Conservation (phyloP, 2,329 filamentous ascomycete genomes). For the Alternaria dauci region DNA sequence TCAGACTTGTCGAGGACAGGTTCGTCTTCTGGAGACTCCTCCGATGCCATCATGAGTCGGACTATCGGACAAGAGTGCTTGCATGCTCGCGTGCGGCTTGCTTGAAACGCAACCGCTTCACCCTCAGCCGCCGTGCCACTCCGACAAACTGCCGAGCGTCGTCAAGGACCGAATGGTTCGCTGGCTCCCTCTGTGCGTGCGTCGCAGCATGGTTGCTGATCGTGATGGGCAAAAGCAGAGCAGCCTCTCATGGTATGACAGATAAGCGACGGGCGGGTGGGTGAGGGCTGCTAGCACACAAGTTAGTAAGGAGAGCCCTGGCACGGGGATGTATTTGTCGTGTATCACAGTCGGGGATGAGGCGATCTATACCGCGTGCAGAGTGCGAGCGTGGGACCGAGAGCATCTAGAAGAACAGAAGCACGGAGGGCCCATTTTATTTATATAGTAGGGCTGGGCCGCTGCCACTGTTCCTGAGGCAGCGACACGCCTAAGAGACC, state of each 20-base stretch:
- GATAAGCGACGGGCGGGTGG: conserved; percentile 16
- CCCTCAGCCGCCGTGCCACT: conserved; percentile 2
- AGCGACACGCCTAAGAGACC: not conserved
- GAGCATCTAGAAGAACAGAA: conserved; percentile 4
- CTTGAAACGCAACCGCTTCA: conserved; percentile 17
- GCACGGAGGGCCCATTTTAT: conserved; percentile 9
- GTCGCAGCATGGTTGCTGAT: conserved; percentile 4
- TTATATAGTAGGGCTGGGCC: conserved; percentile 19
- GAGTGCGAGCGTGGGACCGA: not conserved
- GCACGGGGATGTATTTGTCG: conserved; percentile 5
- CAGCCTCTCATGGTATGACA: conserved; percentile 31
- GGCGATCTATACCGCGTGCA: conserved; percentile 4
- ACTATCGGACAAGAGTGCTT: not conserved
- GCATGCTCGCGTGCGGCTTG: not conserved
- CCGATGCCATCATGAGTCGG: conserved; percentile 2
- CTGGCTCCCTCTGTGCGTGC: not conserved
- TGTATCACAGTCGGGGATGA: conserved; percentile 6
- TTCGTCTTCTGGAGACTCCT: not conserved
- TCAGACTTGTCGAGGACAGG: not conserved
- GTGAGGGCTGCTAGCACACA: conserved; percentile 21
- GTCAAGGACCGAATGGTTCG: conserved; percentile 1
- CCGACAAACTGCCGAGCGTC: conserved; percentile 10
- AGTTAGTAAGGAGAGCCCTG: conserved; percentile 27
- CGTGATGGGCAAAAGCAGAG: conserved; percentile 25
- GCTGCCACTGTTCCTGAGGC: conserved; percentile 13